Conservation (phyloP, 2,329 filamentous ascomycete species). For the Neonectria hederae region DNA sequence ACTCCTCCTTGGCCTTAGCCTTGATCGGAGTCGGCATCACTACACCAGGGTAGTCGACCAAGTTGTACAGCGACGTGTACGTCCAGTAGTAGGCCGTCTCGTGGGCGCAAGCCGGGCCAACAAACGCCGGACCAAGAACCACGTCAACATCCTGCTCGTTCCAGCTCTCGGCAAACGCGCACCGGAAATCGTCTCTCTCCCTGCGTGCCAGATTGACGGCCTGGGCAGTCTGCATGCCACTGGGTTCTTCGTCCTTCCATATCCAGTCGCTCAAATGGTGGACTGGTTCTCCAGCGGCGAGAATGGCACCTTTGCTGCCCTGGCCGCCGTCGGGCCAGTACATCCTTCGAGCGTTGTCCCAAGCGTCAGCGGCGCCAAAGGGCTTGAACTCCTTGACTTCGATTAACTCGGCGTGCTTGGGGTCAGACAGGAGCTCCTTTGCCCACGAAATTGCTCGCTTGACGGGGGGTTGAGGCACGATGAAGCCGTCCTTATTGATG, state of each 20-base stretch:
- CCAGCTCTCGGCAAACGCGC: conserved; percentile 48
- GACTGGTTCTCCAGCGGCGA: conserved; percentile 54
- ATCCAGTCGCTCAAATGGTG: conserved; percentile 55
- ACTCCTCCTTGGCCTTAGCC: conserved; percentile 43
- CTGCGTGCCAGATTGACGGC: conserved; percentile 25
- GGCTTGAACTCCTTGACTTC: conserved; percentile 50
- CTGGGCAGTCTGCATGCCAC: conserved; percentile 32
- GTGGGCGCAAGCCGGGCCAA: conserved; percentile 50
- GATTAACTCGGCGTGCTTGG: conserved; percentile 32
- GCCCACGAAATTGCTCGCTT: conserved; percentile 50
- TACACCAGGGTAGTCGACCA: conserved; percentile 49
- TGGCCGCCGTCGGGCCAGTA: conserved; percentile 58
- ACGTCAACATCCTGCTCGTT: conserved; percentile 49
- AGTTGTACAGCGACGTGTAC: conserved; percentile 51
- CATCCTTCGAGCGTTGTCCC: conserved; percentile 47
- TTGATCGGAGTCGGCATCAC: conserved; percentile 39
- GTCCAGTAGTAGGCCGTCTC: conserved; percentile 50
- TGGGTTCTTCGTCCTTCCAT: conserved; percentile 42
- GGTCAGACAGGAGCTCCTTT: conserved; percentile 22
- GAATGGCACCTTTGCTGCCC: conserved; percentile 46
- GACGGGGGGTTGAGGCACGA: conserved; percentile 52
- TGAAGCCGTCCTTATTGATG: conserved; percentile 49
- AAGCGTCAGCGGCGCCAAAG: conserved; percentile 43
- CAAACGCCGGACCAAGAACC: conserved; percentile 48
- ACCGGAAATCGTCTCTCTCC: conserved; percentile 45